phyloP scores from a whole-genome alignment of 2,329 filamentous ascomycete species.

The Calonectria multiphialidica region DNA sequence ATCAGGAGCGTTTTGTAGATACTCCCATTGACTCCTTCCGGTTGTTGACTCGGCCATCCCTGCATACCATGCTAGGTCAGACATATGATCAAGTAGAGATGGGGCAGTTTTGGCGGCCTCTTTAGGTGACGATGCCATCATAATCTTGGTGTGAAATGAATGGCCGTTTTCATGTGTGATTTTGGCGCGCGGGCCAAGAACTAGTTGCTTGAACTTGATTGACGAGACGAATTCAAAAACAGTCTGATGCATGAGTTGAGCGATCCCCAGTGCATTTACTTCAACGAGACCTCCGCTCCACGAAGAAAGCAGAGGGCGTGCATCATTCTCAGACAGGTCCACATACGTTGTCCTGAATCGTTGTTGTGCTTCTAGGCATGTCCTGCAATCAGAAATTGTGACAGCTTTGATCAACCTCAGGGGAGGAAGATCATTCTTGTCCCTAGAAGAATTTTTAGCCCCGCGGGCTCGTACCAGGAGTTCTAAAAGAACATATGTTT shows the following conservation, averaged over 20 bases:
- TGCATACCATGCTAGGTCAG: not conserved
- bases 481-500: not conserved
- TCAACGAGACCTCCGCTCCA: not conserved
- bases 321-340: not conserved
- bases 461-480: not conserved
- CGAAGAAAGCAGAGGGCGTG: not conserved
- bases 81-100: not conserved
- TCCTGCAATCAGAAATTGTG: not conserved
- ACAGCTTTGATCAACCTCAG: not conserved
- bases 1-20: not conserved
- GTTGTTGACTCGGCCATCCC: not conserved
- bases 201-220: not conserved
- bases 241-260: not conserved
- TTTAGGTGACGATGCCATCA: not conserved
- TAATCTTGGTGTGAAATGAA: not conserved
- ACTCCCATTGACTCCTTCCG: not conserved
- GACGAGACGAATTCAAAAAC: not conserved
- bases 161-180: not conserved
- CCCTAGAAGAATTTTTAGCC: not conserved
- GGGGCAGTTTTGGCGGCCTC: not conserved
- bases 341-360: not conserved
- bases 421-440: too few relatives aligned
- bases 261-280: not conserved
- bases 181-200: not conserved
- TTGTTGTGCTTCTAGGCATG: not conserved